Evolutionary conservation across 1,284 basidiomycete genomes (phyloP), one percentile per base, ranked within the genome.

Genomic region (Quambalaria eucalypti): DNA sequence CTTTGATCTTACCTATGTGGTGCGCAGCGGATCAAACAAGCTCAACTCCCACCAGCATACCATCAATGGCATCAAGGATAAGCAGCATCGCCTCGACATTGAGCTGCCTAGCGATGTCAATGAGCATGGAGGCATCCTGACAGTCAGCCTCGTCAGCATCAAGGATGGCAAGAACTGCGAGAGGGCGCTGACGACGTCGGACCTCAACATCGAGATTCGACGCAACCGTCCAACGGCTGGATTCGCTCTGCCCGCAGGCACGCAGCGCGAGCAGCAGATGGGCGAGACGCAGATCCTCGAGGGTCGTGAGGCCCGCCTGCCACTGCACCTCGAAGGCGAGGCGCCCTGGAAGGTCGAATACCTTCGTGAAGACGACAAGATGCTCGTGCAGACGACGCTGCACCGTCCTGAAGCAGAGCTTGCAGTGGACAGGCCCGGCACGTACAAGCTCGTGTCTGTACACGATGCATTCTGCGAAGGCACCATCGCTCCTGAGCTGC

Each of bases 161-260:
- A 87, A 89, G 71, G 93, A 97, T 77, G 84, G 83, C 1, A 89
- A 89, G 67, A 87, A 87, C 21, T 97, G 93, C 77, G 87, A 87
- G 68, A 82, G 88, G 39, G 76, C 84, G 19, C 78, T 97, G 25
- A 82, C 84, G 21, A 84, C 86, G 0, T 84, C 87, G 19, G 87
- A 88, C 14, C 78, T 95, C 50, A 82, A 84, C n/a, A 86, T 95
- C 52, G 88, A 90, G 64, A 88, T 97, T n/a, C 83, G 87, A 65
- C 80, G 89, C 54, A 81, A 86, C 14, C 85, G 87, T 84, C 90
- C 93, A 2, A 92, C 87, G 1, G 90, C 82, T 21, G 85, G 85
- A 67, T 95, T 97, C 77, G 88, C 87, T 68, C 82, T 85, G 38
- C 81, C 66, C 8, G 48, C 57, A 50, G 67, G 81, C 60, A 78